phyloP scores from a whole-genome alignment of 305 asterid genomes.

The Fraxinus paxiana region DNA sequence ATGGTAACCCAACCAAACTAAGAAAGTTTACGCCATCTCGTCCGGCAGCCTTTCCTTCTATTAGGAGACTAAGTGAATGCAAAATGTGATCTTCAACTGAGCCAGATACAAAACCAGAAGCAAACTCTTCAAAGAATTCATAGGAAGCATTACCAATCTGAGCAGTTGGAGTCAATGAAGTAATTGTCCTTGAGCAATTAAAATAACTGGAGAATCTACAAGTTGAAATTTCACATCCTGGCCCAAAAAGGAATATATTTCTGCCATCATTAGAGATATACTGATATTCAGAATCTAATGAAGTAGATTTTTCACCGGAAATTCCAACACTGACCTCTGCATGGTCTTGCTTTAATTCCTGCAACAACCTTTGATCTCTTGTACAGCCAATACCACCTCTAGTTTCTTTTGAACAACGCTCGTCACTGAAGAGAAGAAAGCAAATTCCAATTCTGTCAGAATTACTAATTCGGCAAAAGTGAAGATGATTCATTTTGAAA shows the following conservation, averaged over 20 bases:
- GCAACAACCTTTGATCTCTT: conserved; percentile 17
- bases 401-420: conserved; percentile 38
- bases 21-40: conserved; percentile 65
- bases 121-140: conserved; percentile 54
- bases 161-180: conserved; percentile 76
- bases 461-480: neutral
- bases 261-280: conserved; percentile 48
- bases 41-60: conserved; percentile 66
- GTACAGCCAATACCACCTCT: conserved; percentile 35
- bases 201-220: conserved; percentile 58
- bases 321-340: conserved; percentile 53
- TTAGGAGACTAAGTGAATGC: conserved; percentile 52
- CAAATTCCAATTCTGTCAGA: conserved; percentile 2
- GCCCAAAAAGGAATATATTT: conserved; percentile 36
- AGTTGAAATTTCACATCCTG: conserved; percentile 43
- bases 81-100: conserved; percentile 64
- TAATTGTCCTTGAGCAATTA: conserved; percentile 76
- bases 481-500: neutral
- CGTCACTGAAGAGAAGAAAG: conserved; percentile 51
- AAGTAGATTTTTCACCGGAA: conserved; percentile 45
- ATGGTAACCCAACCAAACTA: conserved; percentile 71
- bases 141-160: conserved; percentile 50
- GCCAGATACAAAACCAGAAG: conserved; percentile 61
- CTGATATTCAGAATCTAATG: conserved; percentile 48
- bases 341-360: conserved; percentile 30